Base-by-base conservation (phyloP, 2,329 filamentous ascomycete species). In the Xylariaceae sp. region DNA sequence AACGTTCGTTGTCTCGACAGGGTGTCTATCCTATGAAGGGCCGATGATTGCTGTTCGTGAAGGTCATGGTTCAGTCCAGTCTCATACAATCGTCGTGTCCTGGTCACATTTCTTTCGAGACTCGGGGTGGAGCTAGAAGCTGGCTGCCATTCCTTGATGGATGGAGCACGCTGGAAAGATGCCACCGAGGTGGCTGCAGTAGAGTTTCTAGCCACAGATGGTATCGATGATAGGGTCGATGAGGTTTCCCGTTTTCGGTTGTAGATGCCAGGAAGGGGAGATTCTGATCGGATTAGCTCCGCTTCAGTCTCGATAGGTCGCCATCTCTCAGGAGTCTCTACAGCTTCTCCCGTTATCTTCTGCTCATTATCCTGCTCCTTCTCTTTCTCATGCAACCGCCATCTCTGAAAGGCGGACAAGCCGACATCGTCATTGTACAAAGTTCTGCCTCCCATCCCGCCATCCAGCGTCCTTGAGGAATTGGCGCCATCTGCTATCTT, bases 381-480 rank as follows among this genome's bases (percentile, higher is more conserved):
- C 45, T 74, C 71, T 56, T 69, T 79, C 48, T 85, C 79, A 18
- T 73, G 66, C 45, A 74, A 73, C 42, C 83, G 76, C 67, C 87
- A 79, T 56, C 79, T 85, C 56, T 95, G 89, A 56, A 95, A 96
- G 8, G 87, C 76, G 2, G 90, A 95, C 62, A 85, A 68, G 19
- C 83, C 79, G 15, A 96, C 78, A 62, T 98, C 93, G 52, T 93
- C 83, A 19, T 94, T 89, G 57, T 96, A 97, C 2, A 95, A 64
- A 0, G 82, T 75, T 49, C 79, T 83, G 18, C 77, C 86, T 34
- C 72, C 68, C 72, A 87, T 78, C 34, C 73, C 75, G 16, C 71
- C 68, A 13, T 55, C 59, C 4, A 48, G 28, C 4, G 67, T 71
- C 26, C 71, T 68, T 2, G 71, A 72, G 33, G 62, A 59, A 12